Evolutionary conservation across 139 green algal genomes (phyloP).

Genomic region (Astrephomene gubernaculifera): DNA sequence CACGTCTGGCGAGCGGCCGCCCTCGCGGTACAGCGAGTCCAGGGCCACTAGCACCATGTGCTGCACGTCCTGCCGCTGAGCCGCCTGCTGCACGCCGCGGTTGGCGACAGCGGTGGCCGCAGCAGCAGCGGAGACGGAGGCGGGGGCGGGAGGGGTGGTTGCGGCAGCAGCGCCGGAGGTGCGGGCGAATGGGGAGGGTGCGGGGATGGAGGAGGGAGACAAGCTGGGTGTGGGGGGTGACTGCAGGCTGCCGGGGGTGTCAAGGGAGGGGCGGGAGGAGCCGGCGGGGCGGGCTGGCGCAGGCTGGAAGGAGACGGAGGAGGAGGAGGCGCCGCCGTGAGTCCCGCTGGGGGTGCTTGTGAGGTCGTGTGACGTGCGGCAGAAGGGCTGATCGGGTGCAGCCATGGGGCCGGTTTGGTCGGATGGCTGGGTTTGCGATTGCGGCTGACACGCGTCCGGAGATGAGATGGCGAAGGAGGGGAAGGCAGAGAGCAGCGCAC

Average conservation of each 20-base stretch:
- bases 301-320: not conserved
- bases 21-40: constrained; percentile 65
- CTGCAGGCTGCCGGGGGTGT: no score
- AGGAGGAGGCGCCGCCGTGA: constrained; percentile 8
- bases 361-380: no score
- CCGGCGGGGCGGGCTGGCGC: not conserved
- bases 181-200: not conserved
- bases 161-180: not conserved
- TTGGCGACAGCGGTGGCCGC: not conserved
- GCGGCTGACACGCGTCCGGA: not conserved
- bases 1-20: constrained; percentile 63
- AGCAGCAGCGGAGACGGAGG: not conserved
- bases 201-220: not conserved
- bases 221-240: not conserved
- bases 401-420: no score
- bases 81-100: constrained; percentile 23
- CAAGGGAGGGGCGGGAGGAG: not conserved
- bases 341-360: not conserved
- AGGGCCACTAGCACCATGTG: constrained; percentile 87
- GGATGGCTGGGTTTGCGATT: not conserved
- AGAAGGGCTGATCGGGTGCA: no score
- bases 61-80: constrained; percentile 64
- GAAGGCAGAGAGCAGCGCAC: not conserved
- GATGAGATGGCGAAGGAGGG: not conserved
- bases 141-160: not conserved